Evolutionary conservation across 148 eudicot genomes (phyloP).

Genomic region (Hydrangea macrophylla): DNA sequence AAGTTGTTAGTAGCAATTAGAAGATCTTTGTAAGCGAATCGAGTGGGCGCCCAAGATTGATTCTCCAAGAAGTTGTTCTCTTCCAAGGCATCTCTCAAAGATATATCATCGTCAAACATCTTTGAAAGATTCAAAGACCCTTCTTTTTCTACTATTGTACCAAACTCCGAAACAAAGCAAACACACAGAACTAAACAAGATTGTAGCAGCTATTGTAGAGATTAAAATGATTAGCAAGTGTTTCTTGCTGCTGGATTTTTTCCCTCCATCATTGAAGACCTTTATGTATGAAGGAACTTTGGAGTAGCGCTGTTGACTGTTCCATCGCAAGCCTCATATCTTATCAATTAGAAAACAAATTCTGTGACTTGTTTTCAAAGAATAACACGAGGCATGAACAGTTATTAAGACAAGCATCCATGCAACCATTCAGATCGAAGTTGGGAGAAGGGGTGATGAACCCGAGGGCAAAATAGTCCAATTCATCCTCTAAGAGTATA

Average conservation of each 20-base stretch:
- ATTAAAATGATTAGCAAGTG: neutral
- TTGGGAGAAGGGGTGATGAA: neutral
- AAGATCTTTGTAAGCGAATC: constrained; percentile 6
- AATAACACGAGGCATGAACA: constrained; percentile 9
- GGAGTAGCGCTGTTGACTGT: neutral
- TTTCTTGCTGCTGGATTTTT: neutral
- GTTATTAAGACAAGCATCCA: constrained; percentile 4
- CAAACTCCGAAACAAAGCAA: neutral
- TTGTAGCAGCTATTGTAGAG: neutral
- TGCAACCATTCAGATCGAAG: neutral
- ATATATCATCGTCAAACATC: neutral
- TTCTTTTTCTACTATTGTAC: neutral
- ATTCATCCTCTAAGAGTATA: neutral
- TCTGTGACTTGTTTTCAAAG: constrained; percentile 1
- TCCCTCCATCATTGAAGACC: neutral
- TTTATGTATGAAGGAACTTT: neutral
- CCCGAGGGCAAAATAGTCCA: constrained; percentile 5
- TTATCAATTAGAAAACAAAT: constrained; percentile 7
- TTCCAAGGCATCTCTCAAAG: neutral
- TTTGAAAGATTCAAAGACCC: neutral
- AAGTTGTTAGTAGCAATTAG: neutral
- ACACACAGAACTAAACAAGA: neutral
- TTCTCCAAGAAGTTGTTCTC: neutral
- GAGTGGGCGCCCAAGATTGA: neutral
- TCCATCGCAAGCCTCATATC: neutral